Base-by-base conservation (phyloP, 495 filamentous ascomycete species). In the Xylaria intraflava region DNA sequence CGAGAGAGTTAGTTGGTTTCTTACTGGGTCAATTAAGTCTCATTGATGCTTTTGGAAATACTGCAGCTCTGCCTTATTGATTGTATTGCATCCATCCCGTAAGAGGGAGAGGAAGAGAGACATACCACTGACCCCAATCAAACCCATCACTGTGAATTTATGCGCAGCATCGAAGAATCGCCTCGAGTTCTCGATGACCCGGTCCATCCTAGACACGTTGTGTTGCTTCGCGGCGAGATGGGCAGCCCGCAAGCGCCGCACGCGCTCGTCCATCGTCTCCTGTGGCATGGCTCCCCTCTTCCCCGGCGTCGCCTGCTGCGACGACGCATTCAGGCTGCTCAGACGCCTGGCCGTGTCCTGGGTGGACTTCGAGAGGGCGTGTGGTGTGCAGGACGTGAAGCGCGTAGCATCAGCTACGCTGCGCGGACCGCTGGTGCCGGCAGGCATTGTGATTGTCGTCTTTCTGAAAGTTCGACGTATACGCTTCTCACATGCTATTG, bases 391-490 rank as follows among this genome's bases (percentile, higher is more conserved):
- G 27, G 91, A 81, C 46, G 92, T 97, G 79, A 98, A 98, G 56
- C 92, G 84, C 66, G 93, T 98, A 53, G 93, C 90, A 73, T 96
- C 93, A 58, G 83, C 83, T 66, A 90, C 85, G 71, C 88, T 91
- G 69, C 92, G 91, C 60, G 90, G 81, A 82, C 90, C 88, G 57
- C 51, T 39, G 12, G 24, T 40, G 29, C 46, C n/a, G 46, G 53
- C 46, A 9, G 36, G 27, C 45, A 48, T 49, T 27, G 35, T 38
- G 35, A 3, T 19, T 43, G 19, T 26, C 3, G 1, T 12, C 8
- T 43, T 43, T 23, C 6, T 16, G 4, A 29, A 29, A 29, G 5
- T 11, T 43, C 12, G 31, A 35, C 14, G 31, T 12, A n/a, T n/a
- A n/a, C n/a, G n/a, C n/a, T n/a, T n/a, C n/a, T n/a, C n/a, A n/a